Base-by-base conservation (phyloP, 2,329 filamentous ascomycete species). In the Diplocarpon mali region DNA sequence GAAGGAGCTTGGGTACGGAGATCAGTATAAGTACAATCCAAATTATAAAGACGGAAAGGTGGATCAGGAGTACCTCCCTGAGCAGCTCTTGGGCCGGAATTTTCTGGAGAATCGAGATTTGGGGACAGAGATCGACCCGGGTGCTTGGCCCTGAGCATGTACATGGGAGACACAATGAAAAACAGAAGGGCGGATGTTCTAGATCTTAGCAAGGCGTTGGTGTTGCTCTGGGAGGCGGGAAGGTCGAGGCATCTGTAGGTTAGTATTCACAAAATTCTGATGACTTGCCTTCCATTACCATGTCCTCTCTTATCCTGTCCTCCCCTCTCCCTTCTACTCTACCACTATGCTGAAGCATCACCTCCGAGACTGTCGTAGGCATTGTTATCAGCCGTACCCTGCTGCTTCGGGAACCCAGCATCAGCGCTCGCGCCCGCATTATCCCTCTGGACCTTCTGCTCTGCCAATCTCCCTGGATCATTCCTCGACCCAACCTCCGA, bases 11-110 rank as follows among this genome's bases (percentile, higher is more conserved):
- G 90, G 87, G 0, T 94, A 88, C 59, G 89, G 89, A 0, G 81
- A 79, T 40, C 85, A 88, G 61, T 98, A 98, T 65, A 96, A 96
- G 64, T 96, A 98, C 60, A 94, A 94, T 54, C 92, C 92, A 0
- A 85, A 94, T 55, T 98, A 90, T 59, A 66, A 75, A 40, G 78
- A 89, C 49, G 92, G 92, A 0, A 76, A 69, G 54, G 90, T 96
- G 0, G 74, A 70, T 51, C 92, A 98, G 67, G 83, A 89, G 17
- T 98, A 96, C 64, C 64, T 98, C n/a, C 92, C 92, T 0, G 81
- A 86, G 10, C 75, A 75, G 44, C 64, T 98, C 7, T 62, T 69
- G 30, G 87, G 81, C 0, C 72, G 83, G 38, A 69, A 58, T 15
- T 96, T 96, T 59, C 64, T 96, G 31, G 87, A 93, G 58, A 79